Conservation (phyloP, 2,329 filamentous ascomycete species). For the Orbilia javanica region DNA sequence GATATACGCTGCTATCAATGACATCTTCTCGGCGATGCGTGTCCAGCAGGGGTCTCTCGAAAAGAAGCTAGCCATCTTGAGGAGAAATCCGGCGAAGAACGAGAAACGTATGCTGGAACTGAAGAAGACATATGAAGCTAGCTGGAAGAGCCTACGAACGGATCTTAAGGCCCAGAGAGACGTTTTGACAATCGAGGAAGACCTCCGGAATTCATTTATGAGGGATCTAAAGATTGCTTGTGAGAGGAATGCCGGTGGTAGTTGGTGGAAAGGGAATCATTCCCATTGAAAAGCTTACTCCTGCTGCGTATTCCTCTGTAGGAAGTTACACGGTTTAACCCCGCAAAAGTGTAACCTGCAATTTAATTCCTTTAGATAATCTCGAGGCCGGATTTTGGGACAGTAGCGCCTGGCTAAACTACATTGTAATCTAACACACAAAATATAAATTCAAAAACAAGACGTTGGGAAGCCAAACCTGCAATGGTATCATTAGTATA, state of each 20-base stretch:
- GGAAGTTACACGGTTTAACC: not conserved
- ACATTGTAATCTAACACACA: not conserved
- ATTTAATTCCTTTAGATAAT: not conserved
- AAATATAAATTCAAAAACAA: not conserved
- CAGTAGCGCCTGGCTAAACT: not conserved
- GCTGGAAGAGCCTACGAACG: slow-evolving; percentile 39
- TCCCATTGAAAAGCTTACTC: not conserved
- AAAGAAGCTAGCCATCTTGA: slow-evolving; percentile 17
- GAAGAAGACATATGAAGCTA: slow-evolving; percentile 38
- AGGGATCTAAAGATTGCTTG: slow-evolving; percentile 37
- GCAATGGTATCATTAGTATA: slow-evolving; percentile 38
- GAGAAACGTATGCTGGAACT: slow-evolving; percentile 27
- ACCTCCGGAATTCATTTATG: slow-evolving; percentile 32
- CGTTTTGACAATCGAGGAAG: slow-evolving; percentile 45
- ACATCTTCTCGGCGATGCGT: slow-evolving; percentile 33
- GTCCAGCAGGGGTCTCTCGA: slow-evolving; percentile 23
- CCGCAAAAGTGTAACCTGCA: not conserved
- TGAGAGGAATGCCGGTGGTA: slow-evolving; percentile 4
- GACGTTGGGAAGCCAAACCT: slow-evolving; percentile 18
- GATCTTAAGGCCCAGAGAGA: slow-evolving; percentile 48
- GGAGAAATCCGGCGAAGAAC: slow-evolving; percentile 27
- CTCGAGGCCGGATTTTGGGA: not conserved
- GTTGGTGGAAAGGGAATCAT: slow-evolving; percentile 29
- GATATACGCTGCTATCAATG: slow-evolving; percentile 41
- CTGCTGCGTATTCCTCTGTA: not conserved